A percentile compares a stretch with the other conserved stretches of the same genome.
phyloP scores from a whole-genome alignment of 2,329 filamentous ascomycete genomes.

The Calonectria multiphialidica region DNA sequence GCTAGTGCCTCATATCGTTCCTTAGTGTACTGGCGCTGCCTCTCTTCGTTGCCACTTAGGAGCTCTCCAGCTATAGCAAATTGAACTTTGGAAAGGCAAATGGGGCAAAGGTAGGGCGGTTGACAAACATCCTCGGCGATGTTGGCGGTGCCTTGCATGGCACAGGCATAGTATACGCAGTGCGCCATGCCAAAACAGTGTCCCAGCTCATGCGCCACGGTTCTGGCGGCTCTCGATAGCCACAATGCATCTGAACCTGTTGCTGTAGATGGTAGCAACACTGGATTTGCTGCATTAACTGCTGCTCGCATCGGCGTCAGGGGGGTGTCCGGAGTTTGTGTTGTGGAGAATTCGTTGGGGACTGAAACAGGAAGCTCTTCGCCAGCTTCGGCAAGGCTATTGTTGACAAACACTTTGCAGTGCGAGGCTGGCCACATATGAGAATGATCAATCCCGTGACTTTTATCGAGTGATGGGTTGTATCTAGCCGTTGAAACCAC shows the following conservation, averaged over 20 bases:
- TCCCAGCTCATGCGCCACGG: slow-evolving; percentile 73
- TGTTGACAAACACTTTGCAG: slow-evolving; percentile 63
- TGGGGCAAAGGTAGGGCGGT: slow-evolving; percentile 72
- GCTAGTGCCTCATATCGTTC: slow-evolving; percentile 55
- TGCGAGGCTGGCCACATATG: slow-evolving; percentile 77
- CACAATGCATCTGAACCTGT: slow-evolving; percentile 59
- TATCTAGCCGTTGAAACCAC: slow-evolving; percentile 74
- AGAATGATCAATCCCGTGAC: slow-evolving; percentile 52
- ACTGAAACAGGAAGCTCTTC: slow-evolving; percentile 26
- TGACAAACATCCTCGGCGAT: slow-evolving; percentile 70
- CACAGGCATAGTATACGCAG: slow-evolving; percentile 73
- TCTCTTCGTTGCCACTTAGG: slow-evolving; percentile 16
- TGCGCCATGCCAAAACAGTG: slow-evolving; percentile 77
- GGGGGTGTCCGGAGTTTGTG: neutral
- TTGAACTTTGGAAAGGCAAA: slow-evolving; percentile 67
- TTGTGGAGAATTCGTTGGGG: slow-evolving; percentile 29
- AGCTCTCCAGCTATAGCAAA: slow-evolving; percentile 31
- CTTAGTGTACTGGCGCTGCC: slow-evolving; percentile 20
- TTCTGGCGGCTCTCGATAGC: slow-evolving; percentile 68
- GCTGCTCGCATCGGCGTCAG: slow-evolving; percentile 19
- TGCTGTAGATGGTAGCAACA: slow-evolving; percentile 33
- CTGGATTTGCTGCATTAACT: slow-evolving; percentile 47
- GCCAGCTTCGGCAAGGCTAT: slow-evolving; percentile 43
- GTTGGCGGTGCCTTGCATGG: slow-evolving; percentile 70
- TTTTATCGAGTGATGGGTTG: slow-evolving; percentile 61